phyloP scores from a whole-genome alignment of 2,329 filamentous ascomycete species.

The Aureobasidium mangrovei region DNA sequence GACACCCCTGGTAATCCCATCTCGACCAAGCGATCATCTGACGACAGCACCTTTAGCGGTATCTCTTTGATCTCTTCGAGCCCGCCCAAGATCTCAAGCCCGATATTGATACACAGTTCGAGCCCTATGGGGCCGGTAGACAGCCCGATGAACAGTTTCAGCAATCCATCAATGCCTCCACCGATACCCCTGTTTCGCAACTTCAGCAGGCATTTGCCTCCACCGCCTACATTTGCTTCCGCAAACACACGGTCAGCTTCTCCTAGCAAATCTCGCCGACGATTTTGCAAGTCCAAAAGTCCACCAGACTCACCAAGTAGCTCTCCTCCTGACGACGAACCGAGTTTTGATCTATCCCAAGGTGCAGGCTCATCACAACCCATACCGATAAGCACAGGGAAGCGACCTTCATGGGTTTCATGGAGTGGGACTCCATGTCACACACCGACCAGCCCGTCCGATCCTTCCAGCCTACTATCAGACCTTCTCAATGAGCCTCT shows the following conservation, averaged over 20 bases:
- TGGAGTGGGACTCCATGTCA: neutral
- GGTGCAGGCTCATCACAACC: neutral
- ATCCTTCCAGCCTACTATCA: neutral
- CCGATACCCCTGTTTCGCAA: constrained; percentile 18
- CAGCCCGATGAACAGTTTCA: constrained; percentile 3
- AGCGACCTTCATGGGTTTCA: neutral
- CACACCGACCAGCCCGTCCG: neutral
- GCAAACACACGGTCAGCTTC: constrained; percentile 13
- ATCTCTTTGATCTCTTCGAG: neutral
- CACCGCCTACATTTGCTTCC: constrained; percentile 8
- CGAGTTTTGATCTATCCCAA: neutral
- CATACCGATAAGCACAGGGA: neutral
- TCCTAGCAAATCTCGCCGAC: constrained; percentile 3
- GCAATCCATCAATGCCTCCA: neutral
- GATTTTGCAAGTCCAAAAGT: neutral
- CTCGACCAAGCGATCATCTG: neutral
- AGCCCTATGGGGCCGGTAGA: neutral
- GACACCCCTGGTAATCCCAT: neutral
- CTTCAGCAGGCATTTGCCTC: constrained; percentile 28
- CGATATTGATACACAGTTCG: neutral
- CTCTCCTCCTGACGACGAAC: neutral
- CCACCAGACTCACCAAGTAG: neutral
- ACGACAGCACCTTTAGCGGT: neutral
- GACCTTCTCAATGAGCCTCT: constrained; percentile 2
- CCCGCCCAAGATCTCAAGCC: neutral